phyloP scores from a whole-genome alignment of 2,329 filamentous ascomycete species.

The Phaeomoniella chlamydospora region DNA sequence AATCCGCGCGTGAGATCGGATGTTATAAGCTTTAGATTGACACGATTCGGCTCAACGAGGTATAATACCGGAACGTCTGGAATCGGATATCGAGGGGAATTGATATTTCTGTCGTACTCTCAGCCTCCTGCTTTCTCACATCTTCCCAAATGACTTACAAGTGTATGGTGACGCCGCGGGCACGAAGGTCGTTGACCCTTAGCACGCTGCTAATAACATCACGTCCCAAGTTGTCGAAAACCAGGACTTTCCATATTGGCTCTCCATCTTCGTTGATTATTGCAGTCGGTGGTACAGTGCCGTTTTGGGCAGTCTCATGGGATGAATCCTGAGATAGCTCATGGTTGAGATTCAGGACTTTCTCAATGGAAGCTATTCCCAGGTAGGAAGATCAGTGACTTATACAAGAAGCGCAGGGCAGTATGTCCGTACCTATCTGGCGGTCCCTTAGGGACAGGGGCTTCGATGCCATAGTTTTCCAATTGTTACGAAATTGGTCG shows the following conservation, averaged over 20 bases:
- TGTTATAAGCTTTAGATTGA: conserved; percentile 72
- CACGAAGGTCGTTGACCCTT: conserved; percentile 79
- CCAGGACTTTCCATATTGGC: conserved; percentile 93
- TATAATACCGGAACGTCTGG: conserved; percentile 95
- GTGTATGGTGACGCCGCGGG: conserved; percentile 93
- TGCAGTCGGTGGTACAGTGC: conserved; percentile 54
- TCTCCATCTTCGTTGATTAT: conserved; percentile 78
- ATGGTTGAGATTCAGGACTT: conserved; percentile 89
- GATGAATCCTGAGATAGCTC: conserved; percentile 41
- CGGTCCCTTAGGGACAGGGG: conserved; percentile 52
- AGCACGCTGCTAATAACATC: conserved; percentile 96
- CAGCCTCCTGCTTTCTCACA: conserved; percentile 17
- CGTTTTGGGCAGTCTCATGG: conserved; percentile 49
- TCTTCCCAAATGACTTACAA: conserved; percentile 41
- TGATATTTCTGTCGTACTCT: conserved; percentile 52
- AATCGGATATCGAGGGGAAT: conserved; percentile 70
- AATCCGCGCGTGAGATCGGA: conserved; percentile 73
- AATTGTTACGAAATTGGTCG: conserved; percentile 4
- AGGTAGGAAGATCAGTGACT: too few species aligned
- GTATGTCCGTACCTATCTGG: conserved; percentile 55
- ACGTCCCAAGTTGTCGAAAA: conserved; percentile 82
- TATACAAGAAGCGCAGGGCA: too few species aligned
- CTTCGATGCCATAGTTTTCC: conserved; percentile 36
- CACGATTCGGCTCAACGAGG: conserved; percentile 72
- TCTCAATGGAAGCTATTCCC: conserved; percentile 83